Percentiles rank a stretch among this genome's conserved stretches.
phyloP scores from a whole-genome alignment of 108 stramenopile species.

The Cyclotella baltica region DNA sequence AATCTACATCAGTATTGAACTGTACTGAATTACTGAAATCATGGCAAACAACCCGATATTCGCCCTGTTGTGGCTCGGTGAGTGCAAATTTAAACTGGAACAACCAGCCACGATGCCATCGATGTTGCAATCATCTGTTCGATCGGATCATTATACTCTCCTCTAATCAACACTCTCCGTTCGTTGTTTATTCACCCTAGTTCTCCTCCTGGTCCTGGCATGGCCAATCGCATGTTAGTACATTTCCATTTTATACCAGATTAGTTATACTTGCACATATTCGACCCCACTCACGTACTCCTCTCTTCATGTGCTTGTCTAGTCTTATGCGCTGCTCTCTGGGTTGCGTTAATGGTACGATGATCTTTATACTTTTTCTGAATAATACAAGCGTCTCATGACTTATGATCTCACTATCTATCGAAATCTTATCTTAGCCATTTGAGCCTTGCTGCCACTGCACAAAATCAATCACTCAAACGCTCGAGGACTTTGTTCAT shows the following conservation, averaged over 20 bases:
- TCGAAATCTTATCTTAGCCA: constrained; percentile 8
- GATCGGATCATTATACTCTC: background rate
- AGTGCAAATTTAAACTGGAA: background rate
- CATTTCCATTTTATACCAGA: background rate
- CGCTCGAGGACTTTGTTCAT: constrained; percentile 32
- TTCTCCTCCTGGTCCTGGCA: constrained; percentile 33
- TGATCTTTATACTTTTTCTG: background rate
- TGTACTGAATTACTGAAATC: too few species aligned
- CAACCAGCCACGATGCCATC: too few species aligned
- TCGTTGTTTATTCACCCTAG: background rate
- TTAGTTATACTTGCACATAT: background rate
- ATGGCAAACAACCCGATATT: too few species aligned
- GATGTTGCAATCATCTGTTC: too few species aligned
- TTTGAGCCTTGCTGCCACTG: constrained; percentile 43
- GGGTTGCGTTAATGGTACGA: constrained; percentile 39
- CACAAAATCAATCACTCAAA: constrained; percentile 31
- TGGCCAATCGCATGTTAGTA: constrained; percentile 40
- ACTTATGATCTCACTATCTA: background rate
- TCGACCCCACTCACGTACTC: background rate
- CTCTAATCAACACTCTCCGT: background rate
- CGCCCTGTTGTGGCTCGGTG: too few species aligned
- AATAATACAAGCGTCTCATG: background rate
- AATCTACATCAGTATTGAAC: too few species aligned
- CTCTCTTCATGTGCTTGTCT: too few species aligned
- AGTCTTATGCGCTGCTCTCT: constrained; percentile 31